phyloP scores from a whole-genome alignment of 768 basidiomycete genomes.

The Sporobolomyces pararoseus region DNA sequence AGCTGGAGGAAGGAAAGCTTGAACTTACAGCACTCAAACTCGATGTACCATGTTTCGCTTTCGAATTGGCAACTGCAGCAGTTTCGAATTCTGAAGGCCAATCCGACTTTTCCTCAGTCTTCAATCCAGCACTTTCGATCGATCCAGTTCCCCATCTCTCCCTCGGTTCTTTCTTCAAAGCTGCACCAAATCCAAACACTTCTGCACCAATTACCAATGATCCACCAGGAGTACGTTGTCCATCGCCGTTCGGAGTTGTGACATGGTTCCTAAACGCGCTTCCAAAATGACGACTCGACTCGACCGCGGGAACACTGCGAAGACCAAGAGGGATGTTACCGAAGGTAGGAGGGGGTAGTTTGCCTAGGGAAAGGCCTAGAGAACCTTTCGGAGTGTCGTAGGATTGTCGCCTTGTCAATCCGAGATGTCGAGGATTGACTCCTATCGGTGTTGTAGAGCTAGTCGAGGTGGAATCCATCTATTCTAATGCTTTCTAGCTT shows the following conservation, averaged over 20 bases:
- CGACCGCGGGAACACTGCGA: constrained; percentile 36
- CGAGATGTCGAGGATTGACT: constrained; percentile 27
- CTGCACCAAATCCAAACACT: constrained; percentile 40
- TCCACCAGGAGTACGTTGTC: constrained; percentile 36
- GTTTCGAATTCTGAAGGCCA: constrained; percentile 25
- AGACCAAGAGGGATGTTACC: constrained; percentile 31
- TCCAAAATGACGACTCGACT: constrained; percentile 24
- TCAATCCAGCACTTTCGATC: constrained; percentile 1
- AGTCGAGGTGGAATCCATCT: constrained; percentile 2
- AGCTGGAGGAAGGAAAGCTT: no score
- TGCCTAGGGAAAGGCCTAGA: constrained; percentile 37
- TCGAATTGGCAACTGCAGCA: background rate
- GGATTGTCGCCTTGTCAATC: constrained; percentile 34
- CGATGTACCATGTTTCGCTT: background rate
- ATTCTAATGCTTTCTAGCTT: background rate
- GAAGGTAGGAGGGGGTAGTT: constrained; percentile 34
- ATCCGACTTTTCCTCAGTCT: background rate
- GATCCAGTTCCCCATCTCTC: constrained; percentile 17
- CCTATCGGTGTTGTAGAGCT: background rate
- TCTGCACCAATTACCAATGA: constrained; percentile 37
- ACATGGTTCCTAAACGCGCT: constrained; percentile 16
- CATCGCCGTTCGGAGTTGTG: constrained; percentile 20
- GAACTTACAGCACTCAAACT: constrained; percentile 29
- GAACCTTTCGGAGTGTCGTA: constrained; percentile 37
- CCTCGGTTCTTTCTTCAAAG: constrained; percentile 21